Evolutionary conservation across 257 asterid genomes (phyloP).

Genomic region (Ilex aquifolium): DNA sequence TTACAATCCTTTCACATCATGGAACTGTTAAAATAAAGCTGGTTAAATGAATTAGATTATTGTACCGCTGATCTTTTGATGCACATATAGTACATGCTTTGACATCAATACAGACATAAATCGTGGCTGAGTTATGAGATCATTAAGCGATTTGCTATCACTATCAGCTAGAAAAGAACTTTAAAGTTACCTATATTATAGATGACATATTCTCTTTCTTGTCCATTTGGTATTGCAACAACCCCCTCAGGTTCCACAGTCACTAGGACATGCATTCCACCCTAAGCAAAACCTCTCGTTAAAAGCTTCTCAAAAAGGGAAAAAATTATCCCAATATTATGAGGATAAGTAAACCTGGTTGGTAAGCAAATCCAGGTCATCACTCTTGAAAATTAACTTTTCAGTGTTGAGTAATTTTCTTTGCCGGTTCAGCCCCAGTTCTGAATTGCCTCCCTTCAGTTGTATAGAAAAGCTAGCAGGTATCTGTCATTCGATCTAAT

Average conservation of each 20-base stretch:
- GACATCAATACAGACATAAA: too few relatives aligned
- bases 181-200: constrained; percentile 56
- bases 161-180: constrained; percentile 3
- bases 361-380: constrained; percentile 19
- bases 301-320: neutral
- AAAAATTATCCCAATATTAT: constrained; percentile 3
- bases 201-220: constrained; percentile 43
- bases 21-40: too few relatives aligned
- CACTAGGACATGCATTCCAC: constrained; percentile 45
- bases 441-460: constrained; percentile 45
- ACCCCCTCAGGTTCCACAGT: constrained; percentile 73
- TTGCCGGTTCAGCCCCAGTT: constrained; percentile 36
- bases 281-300: constrained; percentile 27
- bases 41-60: too few relatives aligned
- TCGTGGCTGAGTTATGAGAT: too few relatives aligned
- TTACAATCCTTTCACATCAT: too few relatives aligned
- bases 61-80: too few relatives aligned
- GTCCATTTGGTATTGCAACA: constrained; percentile 60
- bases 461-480: constrained; percentile 72
- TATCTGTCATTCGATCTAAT: constrained; percentile 40
- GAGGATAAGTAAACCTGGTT: constrained; percentile 32
- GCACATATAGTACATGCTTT: too few relatives aligned
- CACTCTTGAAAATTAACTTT: constrained; percentile 65
- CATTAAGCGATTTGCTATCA: neutral
- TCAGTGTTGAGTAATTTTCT: constrained; percentile 87